Base-by-base conservation (phyloP, 1,284 basidiomycete species). In the Malassezia dermatis region DNA sequence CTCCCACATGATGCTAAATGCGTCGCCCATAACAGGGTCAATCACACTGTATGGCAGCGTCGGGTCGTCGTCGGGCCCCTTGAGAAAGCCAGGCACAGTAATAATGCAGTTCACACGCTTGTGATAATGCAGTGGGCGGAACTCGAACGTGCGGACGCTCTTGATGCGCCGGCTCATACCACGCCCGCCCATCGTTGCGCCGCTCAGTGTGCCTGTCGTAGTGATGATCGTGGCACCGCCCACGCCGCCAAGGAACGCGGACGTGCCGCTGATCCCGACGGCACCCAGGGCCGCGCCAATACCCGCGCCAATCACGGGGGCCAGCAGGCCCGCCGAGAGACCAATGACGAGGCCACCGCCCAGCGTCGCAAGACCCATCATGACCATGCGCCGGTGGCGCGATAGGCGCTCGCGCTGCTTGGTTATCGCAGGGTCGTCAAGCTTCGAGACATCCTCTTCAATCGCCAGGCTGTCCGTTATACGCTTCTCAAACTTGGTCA, bases 401-500 rank as follows among this genome's bases (percentile, higher is more conserved):
- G 68, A 65, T 55, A 59, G 50, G 17, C 57, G 51, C 48, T 62
- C 66, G 41, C 66, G 59, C 32, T 58, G 54, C 32, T 62, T 48
- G 12, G 71, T 54, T 24, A 66, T 61, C 8, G 52, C 48, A 40
- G 64, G 51, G 31, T 71, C 67, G 42, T 61, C 60, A 12, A 74
- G 62, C 35, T 48, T 61, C 34, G 64, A 60, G 15, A 72, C 65
- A 19, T 71, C 66, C 52, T 74, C 71, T 39, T 73, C 68, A 39
- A 74, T 72, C 57, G 69, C 70, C 26, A 74, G 58, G 4, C 70
- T 64, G 30, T 74, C 70, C 8, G 71, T 73, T 35, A 74, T 59
- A 12, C 71, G 61, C 60, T 71, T 74, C 43, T 74, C 71, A 51
- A 74, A 74, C 26, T 72, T 69, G n/a, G 69, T 71, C 31, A 74